Percentiles rank a stretch among this genome's conserved stretches.
Conservation (phyloP, 352 stramenopile species). For the Phytophthora brassicae region DNA sequence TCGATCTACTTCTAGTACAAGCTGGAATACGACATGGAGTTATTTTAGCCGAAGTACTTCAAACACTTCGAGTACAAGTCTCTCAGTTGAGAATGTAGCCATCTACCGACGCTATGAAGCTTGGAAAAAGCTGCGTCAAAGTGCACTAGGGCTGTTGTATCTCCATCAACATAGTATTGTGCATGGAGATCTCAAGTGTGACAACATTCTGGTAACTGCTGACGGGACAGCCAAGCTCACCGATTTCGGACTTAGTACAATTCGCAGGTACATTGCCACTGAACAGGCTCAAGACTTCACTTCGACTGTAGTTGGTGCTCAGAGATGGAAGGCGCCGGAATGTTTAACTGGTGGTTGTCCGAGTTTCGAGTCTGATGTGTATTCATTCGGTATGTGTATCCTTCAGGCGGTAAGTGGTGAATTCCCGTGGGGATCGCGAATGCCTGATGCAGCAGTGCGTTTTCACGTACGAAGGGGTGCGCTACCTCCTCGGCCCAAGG, state of each 20-base stretch:
- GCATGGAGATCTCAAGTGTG: conserved; percentile 42
- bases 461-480: conserved; percentile 31
- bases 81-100: conserved; percentile 8
- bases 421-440: conserved; percentile 26
- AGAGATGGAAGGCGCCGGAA: conserved; percentile 34
- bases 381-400: conserved; percentile 42
- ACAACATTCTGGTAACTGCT: conserved; percentile 41
- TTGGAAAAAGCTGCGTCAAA: conserved; percentile 32
- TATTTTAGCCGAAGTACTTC: conserved; percentile 21
- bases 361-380: conserved; percentile 38
- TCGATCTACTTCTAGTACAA: conserved; percentile 17
- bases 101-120: conserved; percentile 23
- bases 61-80: conserved; percentile 11
- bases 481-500: conserved; percentile 26
- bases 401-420: conserved; percentile 33
- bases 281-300: conserved; percentile 3
- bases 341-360: conserved; percentile 18
- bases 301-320: conserved; percentile 20
- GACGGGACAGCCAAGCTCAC: conserved; percentile 34
- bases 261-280: conserved; percentile 17
- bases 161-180: conserved; percentile 39
- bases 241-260: conserved; percentile 38
- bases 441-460: conserved; percentile 34
- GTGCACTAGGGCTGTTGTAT: conserved; percentile 31
- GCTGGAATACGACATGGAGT: conserved; percentile 2